phyloP scores from a whole-genome alignment of 2,329 filamentous ascomycete genomes.

The Fusarium euwallaceae region DNA sequence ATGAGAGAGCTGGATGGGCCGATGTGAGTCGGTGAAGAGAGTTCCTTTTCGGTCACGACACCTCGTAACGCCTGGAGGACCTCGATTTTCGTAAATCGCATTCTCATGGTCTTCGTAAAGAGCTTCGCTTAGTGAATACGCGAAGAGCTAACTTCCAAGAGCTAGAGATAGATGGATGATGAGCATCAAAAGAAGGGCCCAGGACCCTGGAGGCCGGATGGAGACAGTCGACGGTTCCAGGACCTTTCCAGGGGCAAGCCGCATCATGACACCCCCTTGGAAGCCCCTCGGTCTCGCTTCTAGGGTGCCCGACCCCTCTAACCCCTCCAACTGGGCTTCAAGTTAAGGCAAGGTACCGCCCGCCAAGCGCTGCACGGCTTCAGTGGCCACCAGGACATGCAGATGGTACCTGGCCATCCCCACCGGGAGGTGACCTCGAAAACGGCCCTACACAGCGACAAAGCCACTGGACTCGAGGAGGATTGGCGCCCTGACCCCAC shows the following conservation, averaged over 20 bases:
- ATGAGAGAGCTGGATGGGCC: neutral
- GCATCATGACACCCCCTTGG: constrained; percentile 10
- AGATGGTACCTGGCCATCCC: constrained; percentile 27
- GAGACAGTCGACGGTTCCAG: constrained; percentile 5
- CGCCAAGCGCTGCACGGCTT: constrained; percentile 19
- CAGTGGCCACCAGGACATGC: constrained; percentile 23
- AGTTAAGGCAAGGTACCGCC: constrained; percentile 36
- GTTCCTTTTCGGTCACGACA: constrained; percentile 2
- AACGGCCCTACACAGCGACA: constrained; percentile 33
- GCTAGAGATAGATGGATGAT: constrained; percentile 1
- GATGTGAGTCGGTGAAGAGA: constrained; percentile 4
- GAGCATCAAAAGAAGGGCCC: constrained; percentile 11
- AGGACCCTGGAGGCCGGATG: constrained; percentile 13
- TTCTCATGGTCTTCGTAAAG: constrained; percentile 3
- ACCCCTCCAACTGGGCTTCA: constrained; percentile 16
- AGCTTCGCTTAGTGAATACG: constrained; percentile 24
- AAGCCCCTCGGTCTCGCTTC: constrained; percentile 6
- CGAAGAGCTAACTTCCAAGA: constrained; percentile 1
- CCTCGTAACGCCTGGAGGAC: neutral
- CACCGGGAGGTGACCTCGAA: constrained; percentile 30
- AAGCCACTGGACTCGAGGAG: constrained; percentile 27
- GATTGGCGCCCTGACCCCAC: constrained; percentile 41
- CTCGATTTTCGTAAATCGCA: constrained; percentile 14
- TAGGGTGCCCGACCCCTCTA: neutral
- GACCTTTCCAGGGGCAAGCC: constrained; percentile 13